phyloP scores from a whole-genome alignment of 176 grass and related monocot species.

The Ampelocalamus luodianensis region DNA sequence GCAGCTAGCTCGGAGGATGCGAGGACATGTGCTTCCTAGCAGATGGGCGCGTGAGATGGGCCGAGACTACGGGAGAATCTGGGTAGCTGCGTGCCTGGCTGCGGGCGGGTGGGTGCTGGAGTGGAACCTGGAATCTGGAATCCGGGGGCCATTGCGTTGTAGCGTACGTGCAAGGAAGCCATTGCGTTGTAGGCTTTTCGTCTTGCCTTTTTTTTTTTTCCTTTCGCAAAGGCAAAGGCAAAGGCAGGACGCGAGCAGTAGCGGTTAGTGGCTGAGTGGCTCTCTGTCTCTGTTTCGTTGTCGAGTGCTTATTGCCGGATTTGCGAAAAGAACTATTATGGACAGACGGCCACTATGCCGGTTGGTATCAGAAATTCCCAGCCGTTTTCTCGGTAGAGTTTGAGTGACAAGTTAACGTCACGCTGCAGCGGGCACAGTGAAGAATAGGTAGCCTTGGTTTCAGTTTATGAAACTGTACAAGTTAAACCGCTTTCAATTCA shows the following conservation, averaged over 20 bases:
- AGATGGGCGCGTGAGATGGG: background rate
- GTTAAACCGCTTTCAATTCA: too few relatives aligned
- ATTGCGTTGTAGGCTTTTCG: too few relatives aligned
- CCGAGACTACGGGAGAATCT: slow-evolving; percentile 3
- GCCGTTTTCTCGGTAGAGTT: background rate
- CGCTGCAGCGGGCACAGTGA: background rate
- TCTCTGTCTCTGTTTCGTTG: too few relatives aligned
- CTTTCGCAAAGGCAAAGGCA: too few relatives aligned
- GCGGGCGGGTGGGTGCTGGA: slow-evolving; percentile 34
- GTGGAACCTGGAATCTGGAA: slow-evolving; percentile 36
- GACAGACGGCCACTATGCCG: background rate
- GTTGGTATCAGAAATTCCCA: background rate
- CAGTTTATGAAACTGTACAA: too few relatives aligned
- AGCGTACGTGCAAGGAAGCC: background rate
- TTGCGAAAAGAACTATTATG: too few relatives aligned
- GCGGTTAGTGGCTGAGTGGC: background rate
- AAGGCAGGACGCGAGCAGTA: background rate
- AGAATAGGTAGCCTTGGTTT: background rate
- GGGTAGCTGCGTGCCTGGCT: background rate
- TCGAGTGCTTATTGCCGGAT: too few relatives aligned
- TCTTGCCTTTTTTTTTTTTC: too few relatives aligned
- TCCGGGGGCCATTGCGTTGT: too few relatives aligned
- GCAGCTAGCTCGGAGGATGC: background rate
- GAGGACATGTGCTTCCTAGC: slow-evolving; percentile 18
- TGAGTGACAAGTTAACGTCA: slow-evolving; percentile 48